These are phyloP conservation scores for Schrenkiella parvula DNA, from an alignment of 345 rosid species.

Conservation along the genomic window DNA sequence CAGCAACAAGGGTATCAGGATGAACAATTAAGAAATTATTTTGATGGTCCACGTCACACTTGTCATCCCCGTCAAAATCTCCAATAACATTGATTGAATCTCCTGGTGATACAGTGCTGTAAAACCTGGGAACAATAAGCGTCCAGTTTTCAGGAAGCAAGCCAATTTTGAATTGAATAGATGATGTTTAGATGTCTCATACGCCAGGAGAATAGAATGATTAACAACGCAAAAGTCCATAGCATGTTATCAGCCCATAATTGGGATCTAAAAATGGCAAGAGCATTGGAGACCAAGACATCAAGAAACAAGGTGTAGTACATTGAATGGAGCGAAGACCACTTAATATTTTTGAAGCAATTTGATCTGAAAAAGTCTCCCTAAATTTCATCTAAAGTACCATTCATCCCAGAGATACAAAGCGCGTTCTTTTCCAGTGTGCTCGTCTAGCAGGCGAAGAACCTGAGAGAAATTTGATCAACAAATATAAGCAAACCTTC, in stretches of 20 bases:
- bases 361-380: conserved; percentile 7
- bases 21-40: conserved; percentile 73
- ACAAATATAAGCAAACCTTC: conserved; percentile 6
- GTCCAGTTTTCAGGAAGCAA: conserved; percentile 20
- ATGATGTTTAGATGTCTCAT: background rate
- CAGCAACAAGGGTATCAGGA: conserved; percentile 85
- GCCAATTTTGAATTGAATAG: background rate
- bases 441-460: conserved; percentile 86
- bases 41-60: conserved; percentile 62
- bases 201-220: background rate
- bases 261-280: background rate
- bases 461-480: conserved; percentile 54
- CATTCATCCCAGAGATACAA: conserved; percentile 84
- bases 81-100: conserved; percentile 89
- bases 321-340: background rate
- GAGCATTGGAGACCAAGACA: conserved; percentile 8
- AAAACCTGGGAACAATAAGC: conserved; percentile 49
- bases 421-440: conserved; percentile 72
- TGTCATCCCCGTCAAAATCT: conserved; percentile 70
- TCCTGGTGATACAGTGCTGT: conserved; percentile 84
- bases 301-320: background rate
- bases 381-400: conserved; percentile 36
- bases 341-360: background rate
- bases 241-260: background rate
- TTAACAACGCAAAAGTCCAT: background rate